phyloP scores from a whole-genome alignment of 225 moss, liverwort and hornwort species.

The Polytrichum formosum region DNA sequence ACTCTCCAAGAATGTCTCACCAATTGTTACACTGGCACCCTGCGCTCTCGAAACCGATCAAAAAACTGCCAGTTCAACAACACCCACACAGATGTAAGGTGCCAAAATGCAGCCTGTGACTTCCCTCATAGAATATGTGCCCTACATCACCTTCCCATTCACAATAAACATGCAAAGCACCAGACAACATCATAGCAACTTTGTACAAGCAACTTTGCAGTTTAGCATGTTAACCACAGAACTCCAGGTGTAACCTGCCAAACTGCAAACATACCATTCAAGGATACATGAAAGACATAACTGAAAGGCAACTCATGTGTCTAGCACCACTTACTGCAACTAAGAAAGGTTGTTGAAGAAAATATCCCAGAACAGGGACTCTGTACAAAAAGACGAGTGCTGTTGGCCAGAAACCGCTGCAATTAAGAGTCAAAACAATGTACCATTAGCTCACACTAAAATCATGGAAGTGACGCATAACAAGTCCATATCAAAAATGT shows the following conservation, averaged over 20 bases:
- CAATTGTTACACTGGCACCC: constrained; percentile 76
- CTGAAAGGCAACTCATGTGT: background rate
- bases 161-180: constrained; percentile 2
- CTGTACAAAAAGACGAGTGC: constrained; percentile 93
- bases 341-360: constrained; percentile 84
- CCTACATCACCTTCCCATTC: background rate
- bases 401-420: constrained; percentile 99
- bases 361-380: constrained; percentile 77
- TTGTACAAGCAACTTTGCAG: too few species aligned
- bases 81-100: background rate
- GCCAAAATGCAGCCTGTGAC: background rate
- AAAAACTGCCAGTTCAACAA: constrained; percentile 70
- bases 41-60: constrained; percentile 92
- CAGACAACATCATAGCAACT: background rate
- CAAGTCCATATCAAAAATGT: too few species aligned
- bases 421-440: background rate
- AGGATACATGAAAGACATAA: background rate
- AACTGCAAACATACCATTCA: background rate
- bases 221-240: background rate
- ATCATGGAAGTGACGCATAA: too few species aligned
- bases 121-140: background rate
- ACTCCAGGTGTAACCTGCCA: background rate
- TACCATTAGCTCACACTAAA: too few species aligned
- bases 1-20: constrained; percentile 3
- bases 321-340: constrained; percentile 44